Evolutionary conservation across 1,284 basidiomycete species (phyloP).

Genomic region (Meira nashicola): DNA sequence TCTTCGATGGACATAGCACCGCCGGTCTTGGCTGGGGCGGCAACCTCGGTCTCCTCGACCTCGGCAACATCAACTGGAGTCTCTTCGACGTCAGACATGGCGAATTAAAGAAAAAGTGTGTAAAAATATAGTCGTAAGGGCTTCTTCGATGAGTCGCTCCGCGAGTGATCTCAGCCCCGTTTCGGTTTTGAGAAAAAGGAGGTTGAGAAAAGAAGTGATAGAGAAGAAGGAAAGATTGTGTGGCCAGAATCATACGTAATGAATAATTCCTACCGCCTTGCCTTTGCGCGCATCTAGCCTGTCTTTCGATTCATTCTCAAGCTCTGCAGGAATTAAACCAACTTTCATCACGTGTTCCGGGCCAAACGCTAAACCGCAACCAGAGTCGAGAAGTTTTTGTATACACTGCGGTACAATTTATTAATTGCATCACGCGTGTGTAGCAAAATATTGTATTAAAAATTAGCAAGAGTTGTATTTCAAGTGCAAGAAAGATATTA

Average conservation of each 20-base stretch:
- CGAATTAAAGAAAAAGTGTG: slow-evolving; percentile 16
- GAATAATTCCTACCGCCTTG: no score
- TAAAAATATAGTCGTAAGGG: slow-evolving; percentile 18
- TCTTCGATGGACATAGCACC: slow-evolving; percentile 96
- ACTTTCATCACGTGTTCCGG: no score
- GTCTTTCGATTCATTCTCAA: slow-evolving; percentile 1
- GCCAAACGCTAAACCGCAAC: no score
- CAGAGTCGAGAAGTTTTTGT: no score
- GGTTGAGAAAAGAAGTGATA: background rate
- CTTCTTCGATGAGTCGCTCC: slow-evolving; percentile 51
- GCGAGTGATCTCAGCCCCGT: slow-evolving; percentile 11
- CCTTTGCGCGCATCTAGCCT: background rate
- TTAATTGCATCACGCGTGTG: no score
- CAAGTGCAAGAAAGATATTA: no score
- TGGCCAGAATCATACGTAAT: background rate
- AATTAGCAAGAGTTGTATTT: no score
- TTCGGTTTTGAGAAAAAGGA: background rate
- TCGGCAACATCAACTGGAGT: slow-evolving; percentile 33
- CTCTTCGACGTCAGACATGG: slow-evolving; percentile 53
- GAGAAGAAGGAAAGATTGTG: background rate
- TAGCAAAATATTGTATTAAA: no score
- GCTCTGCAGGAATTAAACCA: background rate
- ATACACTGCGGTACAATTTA: no score
- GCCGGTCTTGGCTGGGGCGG: slow-evolving; percentile 62
- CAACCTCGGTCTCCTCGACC: slow-evolving; percentile 62